Evolutionary conservation across 345 rosid genomes (phyloP).

Genomic region (Eutrema heterophyllum): DNA sequence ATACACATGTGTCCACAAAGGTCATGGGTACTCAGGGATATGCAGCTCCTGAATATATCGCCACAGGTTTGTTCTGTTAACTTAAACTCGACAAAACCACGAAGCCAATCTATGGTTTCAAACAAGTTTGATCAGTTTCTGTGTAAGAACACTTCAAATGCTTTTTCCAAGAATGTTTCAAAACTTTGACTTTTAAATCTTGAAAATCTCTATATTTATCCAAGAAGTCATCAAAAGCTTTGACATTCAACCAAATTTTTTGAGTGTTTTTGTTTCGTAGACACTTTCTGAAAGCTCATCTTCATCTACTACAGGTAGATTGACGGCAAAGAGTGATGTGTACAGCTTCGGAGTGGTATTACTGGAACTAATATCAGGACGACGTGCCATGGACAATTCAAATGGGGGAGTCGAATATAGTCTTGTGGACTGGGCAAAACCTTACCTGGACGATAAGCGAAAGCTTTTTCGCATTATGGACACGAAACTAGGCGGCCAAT

Average conservation of each 20-base stretch:
- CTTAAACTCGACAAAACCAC: neutral
- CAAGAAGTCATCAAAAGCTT: neutral
- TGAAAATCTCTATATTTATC: neutral
- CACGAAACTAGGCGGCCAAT: constrained; percentile 63
- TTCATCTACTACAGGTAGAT: constrained; percentile 45
- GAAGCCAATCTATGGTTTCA: neutral
- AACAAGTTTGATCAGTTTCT: neutral
- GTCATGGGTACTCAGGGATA: constrained; percentile 95
- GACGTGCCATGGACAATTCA: constrained; percentile 45
- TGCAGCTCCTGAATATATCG: constrained; percentile 96
- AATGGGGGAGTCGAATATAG: constrained; percentile 50
- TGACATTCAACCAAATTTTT: neutral
- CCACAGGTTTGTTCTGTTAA: constrained; percentile 60
- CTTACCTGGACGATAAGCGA: constrained; percentile 55
- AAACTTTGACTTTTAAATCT: neutral
- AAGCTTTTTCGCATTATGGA: constrained; percentile 70
- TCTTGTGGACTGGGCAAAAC: constrained; percentile 79
- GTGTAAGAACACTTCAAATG: neutral
- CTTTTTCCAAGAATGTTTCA: neutral
- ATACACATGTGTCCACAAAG: constrained; percentile 93
- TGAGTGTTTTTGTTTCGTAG: neutral
- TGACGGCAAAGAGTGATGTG: constrained; percentile 60
- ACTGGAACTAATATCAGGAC: constrained; percentile 60
- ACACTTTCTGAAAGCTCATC: neutral
- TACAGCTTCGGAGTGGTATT: constrained; percentile 76